Conservation (phyloP, 2,329 filamentous ascomycete genomes). For the Balansia obtecta region DNA sequence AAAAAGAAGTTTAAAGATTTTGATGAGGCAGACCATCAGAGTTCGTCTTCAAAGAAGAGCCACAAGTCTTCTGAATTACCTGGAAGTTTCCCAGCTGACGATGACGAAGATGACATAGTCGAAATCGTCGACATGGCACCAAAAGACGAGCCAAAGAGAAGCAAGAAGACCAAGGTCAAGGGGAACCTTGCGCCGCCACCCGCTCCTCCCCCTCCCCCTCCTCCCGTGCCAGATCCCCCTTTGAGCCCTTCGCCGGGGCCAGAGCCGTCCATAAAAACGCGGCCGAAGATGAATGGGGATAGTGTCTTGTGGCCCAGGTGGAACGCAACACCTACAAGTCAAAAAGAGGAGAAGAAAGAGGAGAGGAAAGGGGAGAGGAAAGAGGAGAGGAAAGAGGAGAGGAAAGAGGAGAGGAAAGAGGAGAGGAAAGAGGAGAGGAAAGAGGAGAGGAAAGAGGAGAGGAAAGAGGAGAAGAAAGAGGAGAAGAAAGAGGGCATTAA, state of each 20-base stretch:
- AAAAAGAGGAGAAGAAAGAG: constrained; percentile 30
- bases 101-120: constrained; percentile 36
- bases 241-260: constrained; percentile 40
- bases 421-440: constrained; percentile 28
- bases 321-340: constrained; percentile 41
- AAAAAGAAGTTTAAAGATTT: constrained; percentile 27
- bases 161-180: constrained; percentile 22
- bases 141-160: constrained; percentile 22
- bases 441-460: constrained; percentile 29
- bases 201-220: constrained; percentile 32
- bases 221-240: constrained; percentile 34
- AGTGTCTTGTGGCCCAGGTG: constrained; percentile 64
- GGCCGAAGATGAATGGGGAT: constrained; percentile 62
- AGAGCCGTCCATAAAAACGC: constrained; percentile 59
- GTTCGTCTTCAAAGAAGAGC: constrained; percentile 21
- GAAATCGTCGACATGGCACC: constrained; percentile 39
- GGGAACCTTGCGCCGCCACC: constrained; percentile 18
- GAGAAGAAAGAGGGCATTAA: no score
- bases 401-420: constrained; percentile 25
- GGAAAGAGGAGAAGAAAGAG: constrained; percentile 29
- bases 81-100: constrained; percentile 45
- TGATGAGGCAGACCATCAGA: constrained; percentile 18
- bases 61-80: constrained; percentile 18
- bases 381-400: constrained; percentile 31
- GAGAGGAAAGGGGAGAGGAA: no score